phyloP scores from a whole-genome alignment of 305 asterid species.

The Andrographis paniculata region DNA sequence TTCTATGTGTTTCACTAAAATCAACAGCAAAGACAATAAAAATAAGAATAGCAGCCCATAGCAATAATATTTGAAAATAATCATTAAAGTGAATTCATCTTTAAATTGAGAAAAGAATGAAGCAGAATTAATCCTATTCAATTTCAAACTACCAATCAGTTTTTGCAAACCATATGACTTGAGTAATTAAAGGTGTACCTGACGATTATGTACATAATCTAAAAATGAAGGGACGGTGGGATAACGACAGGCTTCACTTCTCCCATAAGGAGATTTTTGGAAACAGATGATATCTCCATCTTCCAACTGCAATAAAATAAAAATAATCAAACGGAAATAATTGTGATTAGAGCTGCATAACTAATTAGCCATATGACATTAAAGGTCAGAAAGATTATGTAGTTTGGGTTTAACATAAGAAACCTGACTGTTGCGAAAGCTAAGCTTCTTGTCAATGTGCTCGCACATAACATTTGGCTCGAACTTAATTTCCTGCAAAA shows the following conservation, averaged over 20 bases:
- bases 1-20: neutral
- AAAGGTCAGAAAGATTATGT: slow-evolving; percentile 4
- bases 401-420: slow-evolving; percentile 1
- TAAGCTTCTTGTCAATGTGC: slow-evolving; percentile 50
- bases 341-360: neutral
- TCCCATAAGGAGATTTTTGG: slow-evolving; percentile 39
- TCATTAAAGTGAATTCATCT: no score
- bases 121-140: slow-evolving; percentile 3
- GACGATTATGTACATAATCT: slow-evolving; percentile 56
- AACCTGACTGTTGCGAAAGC: slow-evolving; percentile 60
- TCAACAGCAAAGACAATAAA: neutral
- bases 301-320: slow-evolving; percentile 32
- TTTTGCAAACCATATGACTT: slow-evolving; percentile 9
- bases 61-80: neutral
- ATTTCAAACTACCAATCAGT: slow-evolving; percentile 1
- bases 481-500: slow-evolving; percentile 62
- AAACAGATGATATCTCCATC: slow-evolving; percentile 64
- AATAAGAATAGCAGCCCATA: neutral
- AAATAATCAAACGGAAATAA: slow-evolving; percentile 10
- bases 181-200: slow-evolving; percentile 26
- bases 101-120: neutral
- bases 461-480: slow-evolving; percentile 74
- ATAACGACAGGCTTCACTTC: slow-evolving; percentile 31
- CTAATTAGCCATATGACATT: slow-evolving; percentile 1
- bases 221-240: slow-evolving; percentile 47